Evolutionary conservation across 768 basidiomycete genomes (phyloP), one percentile per base, ranked within the genome.

Genomic region (Suillus ampliporus): DNA sequence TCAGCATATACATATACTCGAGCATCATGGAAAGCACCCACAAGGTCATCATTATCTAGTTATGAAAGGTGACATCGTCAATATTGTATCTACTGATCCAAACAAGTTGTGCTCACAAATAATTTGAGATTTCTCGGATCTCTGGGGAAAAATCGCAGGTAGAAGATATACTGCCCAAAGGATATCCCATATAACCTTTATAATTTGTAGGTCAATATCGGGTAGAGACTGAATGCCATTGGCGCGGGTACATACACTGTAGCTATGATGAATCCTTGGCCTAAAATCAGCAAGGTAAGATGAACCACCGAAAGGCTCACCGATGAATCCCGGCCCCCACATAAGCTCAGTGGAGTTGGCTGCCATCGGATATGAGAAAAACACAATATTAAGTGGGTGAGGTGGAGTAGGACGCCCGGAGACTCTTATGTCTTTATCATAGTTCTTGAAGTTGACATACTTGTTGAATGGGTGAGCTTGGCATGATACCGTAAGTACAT

Each of bases 311-410:
- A 14, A 26, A 38, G 23, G 35, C 70, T 37, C 54, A 66, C 70
- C 70, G 50, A 70, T 62, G 26, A 68, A 28, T 11, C 67, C 67
- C 23, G 68, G 66, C 8, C 58, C 64, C 65, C 64, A 70, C 11
- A 31, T 34, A 17, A 35, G 23, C 7, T 43, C 37, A 47, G 26
- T 43, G 5, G 61, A 6, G 15, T 11, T 1, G 26, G 56, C 4
- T n/a, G n/a, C 47, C 68, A 71, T 72, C 38, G 34, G 31, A 34
- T 28, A n/a, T 26, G 48, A 50, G 19, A 17, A 9, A 15, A 5
- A 28, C 26, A 31, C 10, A 19, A 38, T 28, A 19, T 31, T 51
- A 31, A 34, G 50, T 2, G 26, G n/a, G 50, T 31, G 50, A n/a
- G 28, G 3, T 51, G 28, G 31, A 51, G 10, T 34, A 13, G 11